phyloP scores from a whole-genome alignment of 176 grass and related monocot species.

The Elymus sibiricus region DNA sequence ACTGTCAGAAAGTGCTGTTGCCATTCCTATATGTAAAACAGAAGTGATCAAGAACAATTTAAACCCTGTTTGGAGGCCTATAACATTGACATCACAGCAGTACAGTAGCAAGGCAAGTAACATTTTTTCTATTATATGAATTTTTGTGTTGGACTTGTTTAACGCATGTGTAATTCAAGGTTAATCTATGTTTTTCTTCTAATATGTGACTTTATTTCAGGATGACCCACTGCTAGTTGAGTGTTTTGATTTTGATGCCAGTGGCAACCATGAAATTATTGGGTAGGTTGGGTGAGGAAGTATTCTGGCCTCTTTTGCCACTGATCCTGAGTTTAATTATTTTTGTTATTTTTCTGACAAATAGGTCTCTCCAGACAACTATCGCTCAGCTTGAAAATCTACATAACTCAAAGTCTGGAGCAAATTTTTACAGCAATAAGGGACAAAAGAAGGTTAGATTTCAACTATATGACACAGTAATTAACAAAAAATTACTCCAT shows the following conservation, averaged over 20 bases:
- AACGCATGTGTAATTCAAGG: conserved; percentile 1
- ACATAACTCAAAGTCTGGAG: conserved; percentile 56
- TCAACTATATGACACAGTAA: background rate
- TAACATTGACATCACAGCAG: conserved; percentile 78
- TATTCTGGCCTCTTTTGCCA: conserved; percentile 24
- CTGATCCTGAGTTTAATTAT: conserved; percentile 25
- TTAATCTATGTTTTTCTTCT: conserved; percentile 11
- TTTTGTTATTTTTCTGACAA: conserved; percentile 25
- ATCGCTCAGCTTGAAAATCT: conserved; percentile 72
- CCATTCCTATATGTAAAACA: conserved; percentile 90
- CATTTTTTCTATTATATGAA: background rate
- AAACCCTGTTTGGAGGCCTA: conserved; percentile 82
- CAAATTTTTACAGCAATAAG: conserved; percentile 57
- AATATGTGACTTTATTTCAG: conserved; percentile 53
- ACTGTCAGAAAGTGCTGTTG: conserved; percentile 54
- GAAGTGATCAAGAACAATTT: conserved; percentile 75
- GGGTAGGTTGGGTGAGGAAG: conserved; percentile 48
- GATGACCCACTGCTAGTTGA: conserved; percentile 94
- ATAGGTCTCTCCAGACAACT: conserved; percentile 69
- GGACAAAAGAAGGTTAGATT: conserved; percentile 55
- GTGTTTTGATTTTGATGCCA: conserved; percentile 93
- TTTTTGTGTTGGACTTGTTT: conserved; percentile 10
- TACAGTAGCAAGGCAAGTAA: conserved; percentile 86
- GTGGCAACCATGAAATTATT: conserved; percentile 74
- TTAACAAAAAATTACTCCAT: background rate